Base-by-base conservation (phyloP, 345 rosid species). In the Populus ilicifolia region DNA sequence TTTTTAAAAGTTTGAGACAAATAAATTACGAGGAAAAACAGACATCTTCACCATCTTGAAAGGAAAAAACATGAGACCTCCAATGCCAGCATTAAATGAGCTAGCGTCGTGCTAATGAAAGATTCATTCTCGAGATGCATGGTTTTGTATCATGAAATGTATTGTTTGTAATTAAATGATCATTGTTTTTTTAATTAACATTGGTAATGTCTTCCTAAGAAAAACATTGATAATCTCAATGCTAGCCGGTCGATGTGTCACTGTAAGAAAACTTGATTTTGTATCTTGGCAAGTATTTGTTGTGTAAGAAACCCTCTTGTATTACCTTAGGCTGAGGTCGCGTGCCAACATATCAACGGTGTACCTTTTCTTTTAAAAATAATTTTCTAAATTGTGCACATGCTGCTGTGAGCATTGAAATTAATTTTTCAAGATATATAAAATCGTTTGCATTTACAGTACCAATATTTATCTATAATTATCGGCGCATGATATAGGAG, bases 31-130 rank as follows among this genome's bases (percentile, higher is more conserved):
- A 41, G 70, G 73, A 66, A 83, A 81, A 84, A 88, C 92, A 89
- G 88, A 89, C 90, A 89, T 89, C 90, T 86, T 84, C 83, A 74
- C 78, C 80, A 75, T 82, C 75, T 78, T 76, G 33, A 38, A 74
- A 76, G 75, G 39, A 16, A 64, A 52, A 75, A 78, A 76, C 77
- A 75, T 38, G 86, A 83, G 81, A 77, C 33, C 80, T 80, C 81
- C 88, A 11, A 87, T 66, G 89, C 88, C 70, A 66, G 86, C 89
- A 89, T 86, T 87, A 75, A 89, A 85, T 87, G 89, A 78, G 76
- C 85, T 70, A 81, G 88, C 86, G 77, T 82, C 74, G 36, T 74
- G 68, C 27, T 59, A 64, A 78, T 74, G 75, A 71, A 73, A 78
- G 84, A 79, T 86, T 83, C 84, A 74, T 77, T 88, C 84, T 87